phyloP scores from a whole-genome alignment of 2,329 filamentous ascomycete species.

The Fusarium chuoi region DNA sequence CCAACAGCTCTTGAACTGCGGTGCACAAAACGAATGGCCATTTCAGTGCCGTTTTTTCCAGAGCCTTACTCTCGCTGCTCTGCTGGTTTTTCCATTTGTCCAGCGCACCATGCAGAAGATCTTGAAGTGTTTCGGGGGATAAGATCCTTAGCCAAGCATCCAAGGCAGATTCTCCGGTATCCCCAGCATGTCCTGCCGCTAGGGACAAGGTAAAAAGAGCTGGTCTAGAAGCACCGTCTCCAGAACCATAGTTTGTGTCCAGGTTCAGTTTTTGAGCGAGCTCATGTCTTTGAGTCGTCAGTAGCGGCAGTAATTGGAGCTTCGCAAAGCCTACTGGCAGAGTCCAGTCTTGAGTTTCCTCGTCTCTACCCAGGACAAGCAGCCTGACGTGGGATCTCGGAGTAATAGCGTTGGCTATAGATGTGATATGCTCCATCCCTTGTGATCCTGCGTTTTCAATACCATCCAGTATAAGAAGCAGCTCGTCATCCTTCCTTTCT shows the following conservation, averaged over 20 bases:
- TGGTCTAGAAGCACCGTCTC: not conserved
- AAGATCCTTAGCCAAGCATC: not conserved
- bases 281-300: not conserved
- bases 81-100: not conserved
- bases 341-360: not conserved
- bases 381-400: not conserved
- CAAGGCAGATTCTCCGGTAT: not conserved
- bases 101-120: not conserved
- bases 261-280: not conserved
- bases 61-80: accelerated
- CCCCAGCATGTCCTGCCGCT: not conserved
- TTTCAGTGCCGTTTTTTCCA: accelerated
- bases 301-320: not conserved
- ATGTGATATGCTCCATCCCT: no score
- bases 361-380: not conserved
- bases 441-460: not conserved
- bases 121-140: not conserved
- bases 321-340: not conserved
- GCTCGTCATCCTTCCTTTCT: accelerated
- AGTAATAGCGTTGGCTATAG: not conserved
- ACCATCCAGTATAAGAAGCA: not conserved
- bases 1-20: not conserved
- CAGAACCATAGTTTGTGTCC: not conserved
- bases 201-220: not conserved
- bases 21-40: not conserved